These are phyloP conservation scores for Debaryomyces psychrophilus DNA, from an alignment of 1,139 yeast genomes.

Conservation along the genomic window DNA sequence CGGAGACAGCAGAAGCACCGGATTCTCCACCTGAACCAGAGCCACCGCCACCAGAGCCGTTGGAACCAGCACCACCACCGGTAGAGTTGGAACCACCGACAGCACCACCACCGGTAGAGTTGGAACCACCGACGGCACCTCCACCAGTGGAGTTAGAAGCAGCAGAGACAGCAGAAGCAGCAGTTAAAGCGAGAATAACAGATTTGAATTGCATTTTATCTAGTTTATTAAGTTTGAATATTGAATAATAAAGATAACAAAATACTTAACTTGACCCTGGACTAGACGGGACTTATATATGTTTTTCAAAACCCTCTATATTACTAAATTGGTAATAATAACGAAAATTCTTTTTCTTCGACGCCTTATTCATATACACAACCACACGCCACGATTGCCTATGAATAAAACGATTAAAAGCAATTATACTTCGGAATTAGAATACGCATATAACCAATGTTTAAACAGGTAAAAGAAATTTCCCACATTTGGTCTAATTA, in stretches of 20 bases:
- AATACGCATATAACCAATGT: constrained; percentile 5
- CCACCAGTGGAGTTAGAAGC: constrained; percentile 30
- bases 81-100: constrained; percentile 32
- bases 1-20: constrained; percentile 35
- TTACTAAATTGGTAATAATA: constrained; percentile 11
- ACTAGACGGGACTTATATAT: constrained; percentile 8
- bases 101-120: constrained; percentile 45
- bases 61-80: constrained; percentile 40
- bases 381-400: constrained; percentile 9
- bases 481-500: constrained; percentile 1
- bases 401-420: constrained; percentile 2
- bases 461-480: constrained; percentile 1
- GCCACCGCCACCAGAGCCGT: constrained; percentile 26
- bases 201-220: constrained; percentile 50
- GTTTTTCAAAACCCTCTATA: constrained; percentile 3
- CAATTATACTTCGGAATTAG: constrained; percentile 1
- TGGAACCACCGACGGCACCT: constrained; percentile 38
- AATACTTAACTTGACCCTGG: constrained; percentile 1
- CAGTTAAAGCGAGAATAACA: constrained; percentile 49
- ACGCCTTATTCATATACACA: constrained; percentile 9
- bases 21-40: constrained; percentile 16
- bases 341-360: constrained; percentile 6
- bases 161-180: constrained; percentile 48
- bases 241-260: neutral
- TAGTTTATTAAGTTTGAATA: constrained; percentile 5